Base-by-base conservation (phyloP, 1,284 basidiomycete genomes). In the Cystobasidium pallidum region DNA sequence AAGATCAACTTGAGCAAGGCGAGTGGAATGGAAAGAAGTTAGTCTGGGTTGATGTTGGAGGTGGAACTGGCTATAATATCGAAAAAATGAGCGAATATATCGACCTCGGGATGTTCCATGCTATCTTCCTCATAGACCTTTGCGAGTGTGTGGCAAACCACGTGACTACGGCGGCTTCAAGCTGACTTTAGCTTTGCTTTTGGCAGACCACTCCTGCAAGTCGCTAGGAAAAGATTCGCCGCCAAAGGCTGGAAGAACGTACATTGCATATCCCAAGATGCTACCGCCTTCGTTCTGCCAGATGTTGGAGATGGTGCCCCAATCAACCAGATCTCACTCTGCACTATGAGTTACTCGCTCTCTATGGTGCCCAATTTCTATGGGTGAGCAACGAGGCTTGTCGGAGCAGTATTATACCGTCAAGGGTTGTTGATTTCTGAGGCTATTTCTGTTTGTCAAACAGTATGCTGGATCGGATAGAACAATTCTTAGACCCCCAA, bases 41-140 rank as follows among this genome's bases (percentile, higher is more conserved):
- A 11, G 85, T 92, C 36, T 92, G 91, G 91, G 85, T 91, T 36
- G 91, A 91, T 80, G 87, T 92, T 70, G 91, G 90, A 10, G 91
- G 90, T 32, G 91, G 90, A 41, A 91, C 90, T 11, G 89, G 88
- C 85, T 65, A 71, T 84, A 92, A 91, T 80, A 88, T 92, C 76
- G 91, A 92, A 81, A 84, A 88, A 75, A 91, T 91, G 90, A 84
- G 90, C 81, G 85, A 86, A 77, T 86, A 86, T 80, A 84, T 90
- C 71, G 86, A 88, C 8, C 83, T 89, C 67, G 81, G 83, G 0
- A 83, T 84, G 10, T 90, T 90, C 75, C 88, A 90, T 76, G 85
- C 87, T 32, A 83, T 92, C 67, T 92, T 91, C 80, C 83, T 92
- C 61, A 77, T 79, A 65, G 78, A 78, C 36, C 74, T 78, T 10